Evolutionary conservation across 2,329 filamentous ascomycete genomes (phyloP), one percentile per base, ranked within the genome.

Genomic region (Sporothrix brunneoviolacea): DNA sequence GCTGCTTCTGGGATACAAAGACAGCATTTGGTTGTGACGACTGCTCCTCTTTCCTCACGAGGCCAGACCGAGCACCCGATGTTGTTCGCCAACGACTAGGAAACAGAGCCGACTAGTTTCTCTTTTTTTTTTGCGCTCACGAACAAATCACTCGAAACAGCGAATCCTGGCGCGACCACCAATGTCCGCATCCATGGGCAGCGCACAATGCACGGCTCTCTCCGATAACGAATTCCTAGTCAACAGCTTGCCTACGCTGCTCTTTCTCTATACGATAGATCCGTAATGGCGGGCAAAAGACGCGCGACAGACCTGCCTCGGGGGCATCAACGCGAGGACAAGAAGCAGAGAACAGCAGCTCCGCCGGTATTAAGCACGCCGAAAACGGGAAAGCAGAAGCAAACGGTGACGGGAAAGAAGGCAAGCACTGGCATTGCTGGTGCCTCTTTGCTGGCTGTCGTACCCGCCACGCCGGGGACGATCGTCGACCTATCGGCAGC

Each of bases 381-480:
- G 8, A 43, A 35, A n/a, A 7, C 38, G 10, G 18, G 22, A 38
- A 28, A 48, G 24, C 15, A 27, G 22, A 7, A 10, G 27, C 24
- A 43, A 4, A 15, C 8, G 15, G 21, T 35, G 28, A 4, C 8
- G 19, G 22, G 21, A 15, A 43, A 38, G 8, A 10, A 27, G 8
- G 10, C 44, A 9, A 2, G 21, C 12, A 27, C 30, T 3, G 13
- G 9, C 18, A 18, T 24, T 12, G n/a, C 38, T 15, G 38, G 12
- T 15, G 8, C 16, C 5, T 7, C 19, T 12, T 41, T 21, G 7
- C 10, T 8, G 2, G 7, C 32, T 3, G 45, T 52, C 13, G 45
- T 55, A 9, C 54, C 54, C 2, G 48, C 38, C 9, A 55, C 51
- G 1, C 54, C 54, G 3, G 51, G 51, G 2, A 40, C 38, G 8